phyloP scores from a whole-genome alignment of 2,329 filamentous ascomycete genomes.

The Pseudopyricularia cyperi region DNA sequence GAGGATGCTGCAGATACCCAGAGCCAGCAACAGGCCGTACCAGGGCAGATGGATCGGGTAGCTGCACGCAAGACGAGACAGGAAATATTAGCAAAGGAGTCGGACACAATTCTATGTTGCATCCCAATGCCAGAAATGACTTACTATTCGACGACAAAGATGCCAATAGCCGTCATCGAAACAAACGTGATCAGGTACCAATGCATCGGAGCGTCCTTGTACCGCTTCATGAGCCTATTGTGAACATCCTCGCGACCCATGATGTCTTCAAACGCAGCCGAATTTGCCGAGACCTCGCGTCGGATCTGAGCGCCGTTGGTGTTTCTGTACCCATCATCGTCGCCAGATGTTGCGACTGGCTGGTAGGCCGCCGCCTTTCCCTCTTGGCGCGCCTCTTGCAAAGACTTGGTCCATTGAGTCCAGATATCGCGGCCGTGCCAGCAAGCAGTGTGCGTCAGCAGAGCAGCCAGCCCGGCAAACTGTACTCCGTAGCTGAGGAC shows the following conservation, averaged over 20 bases:
- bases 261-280: constrained; percentile 35
- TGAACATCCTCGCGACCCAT: constrained; percentile 70
- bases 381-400: constrained; percentile 46
- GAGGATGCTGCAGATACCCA: constrained; percentile 65
- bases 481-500: constrained; percentile 77
- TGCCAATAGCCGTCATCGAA: constrained; percentile 64
- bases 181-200: constrained; percentile 73
- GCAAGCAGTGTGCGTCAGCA: constrained; percentile 69
- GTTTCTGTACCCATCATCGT: constrained; percentile 7
- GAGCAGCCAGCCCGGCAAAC: constrained; percentile 67
- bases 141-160: constrained; percentile 76
- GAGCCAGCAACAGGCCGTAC: constrained; percentile 71
- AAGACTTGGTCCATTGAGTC: constrained; percentile 59
- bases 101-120: not conserved
- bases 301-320: not conserved
- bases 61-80: constrained; percentile 20
- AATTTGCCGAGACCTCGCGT: constrained; percentile 1
- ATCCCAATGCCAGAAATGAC: constrained; percentile 15
- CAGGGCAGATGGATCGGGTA: constrained; percentile 75
- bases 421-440: constrained; percentile 79
- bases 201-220: constrained; percentile 65
- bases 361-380: constrained; percentile 16
- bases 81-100: not conserved
- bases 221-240: constrained; percentile 69
- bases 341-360: constrained; percentile 1